Evolutionary conservation across 805 yeast genomes (phyloP), one percentile per base, ranked within the genome.

Genomic region (Sugiyamaella chiloensis): DNA sequence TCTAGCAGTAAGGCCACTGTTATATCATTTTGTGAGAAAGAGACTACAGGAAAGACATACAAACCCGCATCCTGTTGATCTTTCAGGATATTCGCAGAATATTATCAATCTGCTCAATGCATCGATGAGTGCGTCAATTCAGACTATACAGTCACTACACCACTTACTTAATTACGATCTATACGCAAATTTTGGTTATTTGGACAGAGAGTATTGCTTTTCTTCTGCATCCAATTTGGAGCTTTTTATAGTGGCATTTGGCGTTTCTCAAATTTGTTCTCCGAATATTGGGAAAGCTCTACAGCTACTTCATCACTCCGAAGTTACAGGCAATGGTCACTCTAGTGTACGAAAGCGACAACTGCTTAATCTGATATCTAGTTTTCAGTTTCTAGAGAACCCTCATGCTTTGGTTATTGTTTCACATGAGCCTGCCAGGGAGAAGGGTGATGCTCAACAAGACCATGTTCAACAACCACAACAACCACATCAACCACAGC

Each of bases 151-250:
- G 6, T 46, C 56, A 2, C 47, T 52, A 16, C 21, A 39, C 9
- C 30, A 47, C 12, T 42, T 54, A 5, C 17, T 44, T n/a, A 24
- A 44, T 4, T 39, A 49, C 5, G 35, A 34, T 16, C 37, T 51
- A 5, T 47, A 50, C 21, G 52, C 59, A 8, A 44, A 46, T 1
- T 52, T 43, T 27, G 59, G 60, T 2, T 57, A 56, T 34, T 44
- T 57, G 32, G 61, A 57, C 42, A 34, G 61, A 24, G 61, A 57
- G 41, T 57, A 56, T 43, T 34, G 46, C 9, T 57, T 54, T 40
- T 51, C 51, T n/a, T 47, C 60, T 2, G 58, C 59, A 0, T 55
- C 61, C 4, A 57, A 60, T 1, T 48, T 57, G 34, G 46, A 52
- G 7, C 48, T 57, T 20, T 54, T 56, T 36, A 54, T 42, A 20